These are phyloP conservation scores for Musa beccarii DNA, from an alignment of 176 grass and related monocot genomes.

Conservation along the genomic window DNA sequence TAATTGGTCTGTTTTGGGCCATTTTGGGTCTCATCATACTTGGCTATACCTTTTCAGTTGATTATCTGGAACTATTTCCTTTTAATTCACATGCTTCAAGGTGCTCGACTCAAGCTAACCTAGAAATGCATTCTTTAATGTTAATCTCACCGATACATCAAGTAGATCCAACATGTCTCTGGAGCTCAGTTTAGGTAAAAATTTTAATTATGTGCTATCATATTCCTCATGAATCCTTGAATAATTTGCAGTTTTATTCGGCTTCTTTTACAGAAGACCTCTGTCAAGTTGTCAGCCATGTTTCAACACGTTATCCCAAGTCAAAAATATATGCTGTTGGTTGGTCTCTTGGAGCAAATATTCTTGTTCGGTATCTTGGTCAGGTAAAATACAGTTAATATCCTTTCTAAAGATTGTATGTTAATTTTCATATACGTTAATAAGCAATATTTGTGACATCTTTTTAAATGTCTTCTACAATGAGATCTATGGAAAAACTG, in stretches of 20 bases:
- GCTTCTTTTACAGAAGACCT: conserved; percentile 96
- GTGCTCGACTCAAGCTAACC: neutral
- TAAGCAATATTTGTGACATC: neutral
- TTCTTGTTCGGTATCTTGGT: conserved; percentile 94
- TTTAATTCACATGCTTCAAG: neutral
- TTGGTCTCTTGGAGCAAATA: conserved; percentile 98
- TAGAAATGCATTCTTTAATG: neutral
- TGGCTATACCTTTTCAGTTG: neutral
- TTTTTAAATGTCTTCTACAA: neutral
- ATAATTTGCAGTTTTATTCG: conserved; percentile 65
- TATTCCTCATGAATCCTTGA: conserved; percentile 25
- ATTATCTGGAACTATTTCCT: neutral
- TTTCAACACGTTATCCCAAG: conserved; percentile 44
- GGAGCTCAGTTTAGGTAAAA: neutral
- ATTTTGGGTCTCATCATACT: neutral
- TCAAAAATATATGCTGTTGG: conserved; percentile 77
- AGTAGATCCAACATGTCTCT: neutral
- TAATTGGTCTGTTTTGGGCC: neutral
- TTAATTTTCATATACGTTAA: neutral
- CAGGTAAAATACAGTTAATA: conserved; percentile 20
- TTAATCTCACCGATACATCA: neutral
- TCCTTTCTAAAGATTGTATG: neutral
- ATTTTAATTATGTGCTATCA: neutral
- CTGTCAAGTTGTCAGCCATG: conserved; percentile 48
- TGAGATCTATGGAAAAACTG: neutral